Percentiles rank a stretch among this genome's conserved stretches.
Evolutionary conservation across 2,329 filamentous ascomycete species (phyloP).

Genomic region (Taxawa tesnikishii): DNA sequence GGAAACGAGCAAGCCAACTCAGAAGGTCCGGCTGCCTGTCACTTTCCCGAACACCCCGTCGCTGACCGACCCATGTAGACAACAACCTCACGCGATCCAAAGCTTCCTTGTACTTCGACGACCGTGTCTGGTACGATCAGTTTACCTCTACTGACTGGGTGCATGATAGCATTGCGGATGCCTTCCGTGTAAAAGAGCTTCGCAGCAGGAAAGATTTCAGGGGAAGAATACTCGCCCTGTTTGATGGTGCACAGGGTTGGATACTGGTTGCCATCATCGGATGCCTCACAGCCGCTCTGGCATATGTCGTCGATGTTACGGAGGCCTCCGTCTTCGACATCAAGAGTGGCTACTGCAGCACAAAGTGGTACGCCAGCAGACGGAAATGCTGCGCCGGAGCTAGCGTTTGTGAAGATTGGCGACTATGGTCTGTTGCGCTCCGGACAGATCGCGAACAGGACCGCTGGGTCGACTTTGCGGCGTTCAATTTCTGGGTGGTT

Average conservation of each 20-base stretch:
- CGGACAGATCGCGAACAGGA: slow-evolving; percentile 33
- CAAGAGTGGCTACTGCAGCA: slow-evolving; percentile 77
- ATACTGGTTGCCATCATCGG: slow-evolving; percentile 84
- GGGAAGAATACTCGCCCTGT: slow-evolving; percentile 62
- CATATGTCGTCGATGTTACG: slow-evolving; percentile 79
- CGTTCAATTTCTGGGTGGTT: slow-evolving; percentile 64
- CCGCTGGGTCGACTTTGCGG: slow-evolving; percentile 60
- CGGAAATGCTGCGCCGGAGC: slow-evolving; percentile 51
- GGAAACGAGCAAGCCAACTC: slow-evolving; percentile 1
- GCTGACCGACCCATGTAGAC: slow-evolving; percentile 1
- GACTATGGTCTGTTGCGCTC: slow-evolving; percentile 50
- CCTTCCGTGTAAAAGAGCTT: slow-evolving; percentile 74
- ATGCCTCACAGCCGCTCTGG: slow-evolving; percentile 69
- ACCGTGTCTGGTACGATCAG: slow-evolving; percentile 97
- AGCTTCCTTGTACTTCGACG: slow-evolving; percentile 57
- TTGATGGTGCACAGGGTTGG: slow-evolving; percentile 90
- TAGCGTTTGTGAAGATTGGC: slow-evolving; percentile 46
- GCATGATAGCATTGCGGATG: slow-evolving; percentile 91
- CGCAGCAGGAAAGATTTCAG: slow-evolving; percentile 71
- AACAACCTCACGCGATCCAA: slow-evolving; percentile 48
- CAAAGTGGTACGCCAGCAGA: slow-evolving; percentile 58
- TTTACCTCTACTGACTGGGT: slow-evolving; percentile 98
- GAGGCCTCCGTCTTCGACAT: slow-evolving; percentile 79
- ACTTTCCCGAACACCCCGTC: not conserved
- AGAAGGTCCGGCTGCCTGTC: slow-evolving; percentile 1